These are phyloP conservation scores for Sarocladium oryzae DNA, from an alignment of 2,329 filamentous ascomycete species.

Conservation along the genomic window DNA sequence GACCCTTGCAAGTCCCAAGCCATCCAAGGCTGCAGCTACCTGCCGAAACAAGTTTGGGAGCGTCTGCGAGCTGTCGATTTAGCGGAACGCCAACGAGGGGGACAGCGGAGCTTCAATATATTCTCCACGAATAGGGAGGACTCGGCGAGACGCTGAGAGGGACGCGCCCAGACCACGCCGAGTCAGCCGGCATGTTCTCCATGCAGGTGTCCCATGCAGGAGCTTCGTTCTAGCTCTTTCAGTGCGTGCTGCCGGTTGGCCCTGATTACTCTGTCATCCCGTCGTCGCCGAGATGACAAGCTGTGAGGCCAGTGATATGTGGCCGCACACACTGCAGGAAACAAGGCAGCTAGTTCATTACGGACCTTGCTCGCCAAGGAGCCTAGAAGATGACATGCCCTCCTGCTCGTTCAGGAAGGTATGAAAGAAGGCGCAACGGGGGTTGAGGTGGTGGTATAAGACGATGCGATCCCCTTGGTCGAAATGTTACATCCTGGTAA, in stretches of 20 bases:
- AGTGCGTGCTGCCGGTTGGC: background rate
- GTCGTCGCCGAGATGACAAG: background rate
- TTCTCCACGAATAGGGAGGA: background rate
- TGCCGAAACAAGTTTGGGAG: background rate
- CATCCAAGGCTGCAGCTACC: background rate
- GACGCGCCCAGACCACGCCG: background rate
- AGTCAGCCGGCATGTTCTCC: slow-evolving; percentile 3
- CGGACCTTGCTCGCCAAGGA: slow-evolving; percentile 1
- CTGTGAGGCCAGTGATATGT: background rate
- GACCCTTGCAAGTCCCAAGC: background rate
- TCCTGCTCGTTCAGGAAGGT: slow-evolving; percentile 2
- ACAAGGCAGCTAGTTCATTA: background rate
- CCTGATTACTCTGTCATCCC: background rate
- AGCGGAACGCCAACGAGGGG: background rate
- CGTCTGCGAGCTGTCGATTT: background rate
- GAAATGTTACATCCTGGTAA: too few species aligned
- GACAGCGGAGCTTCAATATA: background rate
- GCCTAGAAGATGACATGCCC: background rate
- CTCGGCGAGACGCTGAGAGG: background rate
- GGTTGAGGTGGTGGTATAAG: background rate
- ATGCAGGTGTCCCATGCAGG: too few species aligned
- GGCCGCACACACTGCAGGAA: background rate
- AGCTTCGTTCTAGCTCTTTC: too few species aligned
- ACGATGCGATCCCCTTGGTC: background rate
- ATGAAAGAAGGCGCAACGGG: background rate